Conservation (phyloP, 139 green algal species). For the Asterochloris erici region DNA sequence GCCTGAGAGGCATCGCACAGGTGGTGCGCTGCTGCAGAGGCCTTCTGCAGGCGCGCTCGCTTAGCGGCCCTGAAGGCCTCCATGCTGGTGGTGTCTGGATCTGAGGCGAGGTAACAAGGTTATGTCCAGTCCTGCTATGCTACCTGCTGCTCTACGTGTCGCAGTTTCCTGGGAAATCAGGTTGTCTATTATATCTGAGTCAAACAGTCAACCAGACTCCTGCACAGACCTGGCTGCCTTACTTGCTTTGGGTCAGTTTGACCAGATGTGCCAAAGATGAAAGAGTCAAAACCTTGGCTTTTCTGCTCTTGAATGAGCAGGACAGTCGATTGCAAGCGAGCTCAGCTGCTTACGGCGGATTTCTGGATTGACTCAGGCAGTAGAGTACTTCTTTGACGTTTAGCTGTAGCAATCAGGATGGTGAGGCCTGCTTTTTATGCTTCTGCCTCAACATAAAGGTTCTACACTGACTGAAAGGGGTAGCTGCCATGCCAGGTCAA, state of each 20-base stretch:
- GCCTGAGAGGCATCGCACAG: not conserved
- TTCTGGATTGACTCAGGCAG: not conserved
- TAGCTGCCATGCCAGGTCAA: not conserved
- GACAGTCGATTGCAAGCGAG: not conserved
- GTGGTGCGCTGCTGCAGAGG: not conserved
- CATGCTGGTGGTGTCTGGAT: not conserved
- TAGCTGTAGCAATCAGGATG: not conserved
- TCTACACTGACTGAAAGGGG: not conserved
- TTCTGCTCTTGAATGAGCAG: too few relatives aligned
- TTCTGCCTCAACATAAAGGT: not conserved
- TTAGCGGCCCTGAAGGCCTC: not conserved
- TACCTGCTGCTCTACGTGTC: too few relatives aligned
- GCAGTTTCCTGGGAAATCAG: too few relatives aligned
- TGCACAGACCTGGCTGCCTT: too few relatives aligned
- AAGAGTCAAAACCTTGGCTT: too few relatives aligned
- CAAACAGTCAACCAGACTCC: too few relatives aligned
- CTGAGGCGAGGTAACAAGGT: not conserved
- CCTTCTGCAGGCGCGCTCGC: not conserved
- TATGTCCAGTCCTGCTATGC: constrained; percentile 5
- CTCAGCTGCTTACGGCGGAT: not conserved
- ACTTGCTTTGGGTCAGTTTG: too few relatives aligned
- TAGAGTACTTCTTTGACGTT: not conserved
- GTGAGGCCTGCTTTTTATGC: not conserved
- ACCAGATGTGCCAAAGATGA: too few relatives aligned
- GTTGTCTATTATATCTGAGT: too few relatives aligned